phyloP scores from a whole-genome alignment of 768 basidiomycete species.

The Boletus insuetus region DNA sequence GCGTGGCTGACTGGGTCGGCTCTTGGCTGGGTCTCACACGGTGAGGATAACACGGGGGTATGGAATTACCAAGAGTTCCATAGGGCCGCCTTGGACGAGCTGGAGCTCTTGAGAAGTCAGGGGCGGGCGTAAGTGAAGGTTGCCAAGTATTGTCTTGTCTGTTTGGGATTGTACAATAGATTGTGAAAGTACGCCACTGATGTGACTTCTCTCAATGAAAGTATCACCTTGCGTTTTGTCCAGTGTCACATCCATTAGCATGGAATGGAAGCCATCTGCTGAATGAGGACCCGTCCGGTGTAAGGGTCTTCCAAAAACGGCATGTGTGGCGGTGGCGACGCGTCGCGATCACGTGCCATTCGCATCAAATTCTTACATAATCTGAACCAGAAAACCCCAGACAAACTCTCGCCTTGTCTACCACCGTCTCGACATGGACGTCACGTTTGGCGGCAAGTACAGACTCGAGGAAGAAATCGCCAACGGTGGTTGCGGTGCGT shows the following conservation, averaged over 20 bases:
- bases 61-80: constrained; percentile 34
- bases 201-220: neutral
- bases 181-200: neutral
- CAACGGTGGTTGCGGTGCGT: constrained; percentile 71
- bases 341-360: constrained; percentile 31
- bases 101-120: constrained; percentile 22
- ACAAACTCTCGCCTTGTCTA: constrained; percentile 7
- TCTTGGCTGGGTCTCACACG: constrained; percentile 41
- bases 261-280: neutral
- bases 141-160: neutral
- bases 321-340: neutral
- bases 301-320: neutral
- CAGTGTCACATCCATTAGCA: neutral
- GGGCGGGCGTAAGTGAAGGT: constrained; percentile 10
- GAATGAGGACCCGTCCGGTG: constrained; percentile 3
- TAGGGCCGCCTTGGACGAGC: constrained; percentile 18
- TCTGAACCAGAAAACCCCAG: constrained; percentile 11
- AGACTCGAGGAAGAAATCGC: constrained; percentile 77
- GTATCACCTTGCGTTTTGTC: too few relatives aligned
- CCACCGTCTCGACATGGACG: constrained; percentile 28
- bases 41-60: constrained; percentile 26
- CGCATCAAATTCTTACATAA: constrained; percentile 24
- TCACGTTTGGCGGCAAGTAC: constrained; percentile 72
- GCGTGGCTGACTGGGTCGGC: constrained; percentile 51
- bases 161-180: neutral